These are phyloP conservation scores for Xanthoconium stramineum DNA, from an alignment of 768 basidiomycete genomes.

Conservation along the genomic window DNA sequence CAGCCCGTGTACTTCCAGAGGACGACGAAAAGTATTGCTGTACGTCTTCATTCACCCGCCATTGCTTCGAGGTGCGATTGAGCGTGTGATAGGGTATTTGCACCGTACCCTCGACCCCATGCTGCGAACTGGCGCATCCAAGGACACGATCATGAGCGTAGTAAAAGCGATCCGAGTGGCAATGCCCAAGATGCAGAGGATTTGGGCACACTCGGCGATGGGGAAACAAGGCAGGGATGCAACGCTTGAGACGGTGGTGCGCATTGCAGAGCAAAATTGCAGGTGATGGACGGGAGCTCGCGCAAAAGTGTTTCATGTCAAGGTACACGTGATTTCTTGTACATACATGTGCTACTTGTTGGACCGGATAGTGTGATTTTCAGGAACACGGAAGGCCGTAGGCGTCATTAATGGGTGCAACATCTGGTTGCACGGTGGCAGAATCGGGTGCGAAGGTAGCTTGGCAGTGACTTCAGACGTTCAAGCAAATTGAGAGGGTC, in stretches of 20 bases:
- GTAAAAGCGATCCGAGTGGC: not conserved
- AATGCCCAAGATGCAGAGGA: conserved; percentile 1
- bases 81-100: not conserved
- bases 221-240: conserved; percentile 1
- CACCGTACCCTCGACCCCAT: not conserved
- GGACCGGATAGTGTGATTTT: not conserved
- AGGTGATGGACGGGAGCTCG: not conserved
- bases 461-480: no score
- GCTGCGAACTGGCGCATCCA: not conserved
- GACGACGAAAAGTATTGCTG: conserved; percentile 1
- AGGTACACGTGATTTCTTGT: no score
- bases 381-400: not conserved
- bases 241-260: not conserved
- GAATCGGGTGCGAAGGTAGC: not conserved
- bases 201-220: not conserved
- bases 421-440: not conserved
- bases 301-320: no score
- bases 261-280: not conserved
- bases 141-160: not conserved
- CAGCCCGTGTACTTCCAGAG: not conserved
- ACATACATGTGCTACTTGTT: not conserved
- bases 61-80: not conserved
- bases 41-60: not conserved
- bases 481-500: no score
- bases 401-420: no score